Conservation (phyloP, 2,329 filamentous ascomycete species). For the Cercospora zeae-maydis region DNA sequence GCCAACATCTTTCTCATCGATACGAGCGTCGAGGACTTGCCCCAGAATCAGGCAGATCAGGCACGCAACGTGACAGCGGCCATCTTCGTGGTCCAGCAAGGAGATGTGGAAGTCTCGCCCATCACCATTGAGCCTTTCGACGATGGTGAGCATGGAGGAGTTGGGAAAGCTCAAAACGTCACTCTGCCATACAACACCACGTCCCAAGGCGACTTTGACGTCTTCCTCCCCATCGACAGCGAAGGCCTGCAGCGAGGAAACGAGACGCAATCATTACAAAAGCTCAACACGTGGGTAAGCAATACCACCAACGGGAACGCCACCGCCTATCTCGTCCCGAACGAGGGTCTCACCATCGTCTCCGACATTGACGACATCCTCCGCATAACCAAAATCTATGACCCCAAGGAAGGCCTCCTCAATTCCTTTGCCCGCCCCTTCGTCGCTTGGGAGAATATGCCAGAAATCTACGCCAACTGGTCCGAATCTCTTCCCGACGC, state of each 20-base stretch:
- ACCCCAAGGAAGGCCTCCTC: slow-evolving; percentile 68
- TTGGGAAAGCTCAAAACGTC: slow-evolving; percentile 56
- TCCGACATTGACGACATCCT: slow-evolving; percentile 79
- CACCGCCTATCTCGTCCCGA: slow-evolving; percentile 72
- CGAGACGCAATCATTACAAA: slow-evolving; percentile 61
- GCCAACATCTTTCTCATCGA: slow-evolving; percentile 69
- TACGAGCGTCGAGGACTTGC: slow-evolving; percentile 58
- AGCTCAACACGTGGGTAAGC: slow-evolving; percentile 64
- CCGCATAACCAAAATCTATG: slow-evolving; percentile 75
- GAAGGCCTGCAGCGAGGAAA: slow-evolving; percentile 62
- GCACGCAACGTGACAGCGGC: slow-evolving; percentile 69
- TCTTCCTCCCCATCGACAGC: slow-evolving; percentile 62
- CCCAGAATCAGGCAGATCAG: slow-evolving; percentile 58
- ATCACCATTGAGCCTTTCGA: slow-evolving; percentile 60
- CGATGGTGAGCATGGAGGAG: slow-evolving; percentile 48
- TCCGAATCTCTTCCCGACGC: slow-evolving; percentile 60
- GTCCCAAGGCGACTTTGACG: slow-evolving; percentile 66
- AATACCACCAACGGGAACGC: slow-evolving; percentile 65
- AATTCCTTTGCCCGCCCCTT: slow-evolving; percentile 74
- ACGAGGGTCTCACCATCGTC: slow-evolving; percentile 66
- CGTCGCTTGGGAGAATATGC: slow-evolving; percentile 74
- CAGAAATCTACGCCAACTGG: slow-evolving; percentile 74
- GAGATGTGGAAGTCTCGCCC: slow-evolving; percentile 56
- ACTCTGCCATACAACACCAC: slow-evolving; percentile 65
- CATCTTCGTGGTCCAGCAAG: slow-evolving; percentile 74